These are phyloP conservation scores for Hirschfeldia incana DNA, from an alignment of 345 rosid species.

Conservation along the genomic window DNA sequence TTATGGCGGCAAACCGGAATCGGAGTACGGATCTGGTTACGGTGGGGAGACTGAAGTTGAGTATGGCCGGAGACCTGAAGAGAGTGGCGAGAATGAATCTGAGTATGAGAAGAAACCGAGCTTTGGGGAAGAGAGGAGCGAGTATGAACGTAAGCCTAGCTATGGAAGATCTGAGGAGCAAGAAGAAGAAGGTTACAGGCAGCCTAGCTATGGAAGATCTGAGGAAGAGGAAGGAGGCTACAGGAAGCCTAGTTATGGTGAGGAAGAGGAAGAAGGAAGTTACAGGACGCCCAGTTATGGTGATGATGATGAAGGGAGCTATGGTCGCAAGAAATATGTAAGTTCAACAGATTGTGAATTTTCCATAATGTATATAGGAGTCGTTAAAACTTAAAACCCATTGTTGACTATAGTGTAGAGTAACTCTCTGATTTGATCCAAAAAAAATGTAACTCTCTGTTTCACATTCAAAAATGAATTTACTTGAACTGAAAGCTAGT, in stretches of 20 bases:
- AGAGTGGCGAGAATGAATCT: slow-evolving; percentile 41
- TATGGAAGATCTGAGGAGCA: slow-evolving; percentile 36
- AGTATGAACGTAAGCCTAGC: slow-evolving; percentile 30
- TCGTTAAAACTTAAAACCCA: too few species aligned
- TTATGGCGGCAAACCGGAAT: slow-evolving; percentile 44
- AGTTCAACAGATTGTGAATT: slow-evolving; percentile 20
- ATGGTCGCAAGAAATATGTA: slow-evolving; percentile 90
- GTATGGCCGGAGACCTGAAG: slow-evolving; percentile 43
- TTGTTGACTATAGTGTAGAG: too few species aligned
- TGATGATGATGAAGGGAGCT: slow-evolving; percentile 58
- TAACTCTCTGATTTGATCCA: too few species aligned
- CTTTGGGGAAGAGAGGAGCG: slow-evolving; percentile 41
- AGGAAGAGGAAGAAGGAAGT: slow-evolving; percentile 46
- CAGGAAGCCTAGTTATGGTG: slow-evolving; percentile 43
- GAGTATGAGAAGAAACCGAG: slow-evolving; percentile 37
- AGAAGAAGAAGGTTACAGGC: slow-evolving; percentile 31
- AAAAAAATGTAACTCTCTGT: too few species aligned
- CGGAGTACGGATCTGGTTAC: background rate
- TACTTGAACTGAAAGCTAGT: too few species aligned
- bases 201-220: slow-evolving; percentile 41
- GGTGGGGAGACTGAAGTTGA: slow-evolving; percentile 40
- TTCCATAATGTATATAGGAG: too few species aligned
- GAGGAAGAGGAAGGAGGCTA: slow-evolving; percentile 3
- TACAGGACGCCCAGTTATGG: slow-evolving; percentile 40
- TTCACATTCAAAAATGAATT: too few species aligned